Base-by-base conservation (phyloP, 768 basidiomycete genomes). In the Tricholoma terreum region DNA sequence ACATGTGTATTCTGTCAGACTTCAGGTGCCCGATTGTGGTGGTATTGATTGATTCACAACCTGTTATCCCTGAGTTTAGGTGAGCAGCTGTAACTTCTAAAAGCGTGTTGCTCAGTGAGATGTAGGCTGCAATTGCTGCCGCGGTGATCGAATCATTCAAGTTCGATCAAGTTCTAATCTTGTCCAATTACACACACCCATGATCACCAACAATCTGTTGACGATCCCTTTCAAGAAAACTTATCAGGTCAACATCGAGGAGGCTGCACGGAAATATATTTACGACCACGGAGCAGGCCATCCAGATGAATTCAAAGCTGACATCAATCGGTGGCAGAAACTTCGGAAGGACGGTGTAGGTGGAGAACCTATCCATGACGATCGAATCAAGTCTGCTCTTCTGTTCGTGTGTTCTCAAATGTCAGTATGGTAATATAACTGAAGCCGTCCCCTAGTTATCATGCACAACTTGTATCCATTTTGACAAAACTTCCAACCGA, bases 391-490 rank as follows among this genome's bases (percentile, higher is more conserved):
- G 60, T 65, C 77, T 4, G 66, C 78, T 46, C 64, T 88, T 54
- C 77, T 79, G 94, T 94, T 63, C 59, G 85, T 80, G 51, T 51
- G 54, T 40, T 54, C 58, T 45, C 19, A 34, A 36, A 34, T 30
- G 12, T 0, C 11, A 27, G 34, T 3, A 45, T 48, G 19, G 33
- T 42, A 19, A 10, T 48, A 49, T 35, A 34, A 49, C 58, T 63
- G 55, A 60, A 61, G 30, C 33, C 38, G 22, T 19, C 50, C 43
- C 54, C 42, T 59, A 42, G 96, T 45, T 98, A 98, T 68, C 90
- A 97, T 63, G 90, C 93, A 3, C 95, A 96, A 67, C 83, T 98
- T 35, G 77, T 86, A 0, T 94, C 89, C 59, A 82, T 94, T 31
- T 71, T 91, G 59, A 85, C 87, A 11, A 98, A 98, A 68, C 75